Base-by-base conservation (phyloP, 208 protist genomes). In the Phytomonas francai region DNA sequence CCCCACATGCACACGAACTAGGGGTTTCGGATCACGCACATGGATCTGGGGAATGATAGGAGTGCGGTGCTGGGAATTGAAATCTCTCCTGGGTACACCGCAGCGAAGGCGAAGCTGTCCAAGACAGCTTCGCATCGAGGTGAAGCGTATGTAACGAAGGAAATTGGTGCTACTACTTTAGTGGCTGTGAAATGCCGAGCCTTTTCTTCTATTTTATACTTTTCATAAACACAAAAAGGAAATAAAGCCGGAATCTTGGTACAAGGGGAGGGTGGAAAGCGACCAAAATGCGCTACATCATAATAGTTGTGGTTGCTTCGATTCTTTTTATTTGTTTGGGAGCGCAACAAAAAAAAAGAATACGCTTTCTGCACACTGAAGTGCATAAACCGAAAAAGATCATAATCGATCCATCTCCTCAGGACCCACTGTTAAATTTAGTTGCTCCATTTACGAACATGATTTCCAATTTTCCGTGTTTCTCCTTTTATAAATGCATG, bases 31-130 rank as follows among this genome's bases (percentile, higher is more conserved):
- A 29, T 89, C 81, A 0, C 58, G 14, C 0, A 87, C 68, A 31
- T 65, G 75, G 49, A 85, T 34, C 74, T 94, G 88, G 12, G 88
- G 88, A 14, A 94, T 34, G 6, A 90, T 62, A 0, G 88, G 88
- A 5, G 88, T 94, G 69, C 84, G 83, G 70, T 94, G 88, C 59
- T 94, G 88, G 30, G 78, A 70, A 77, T 87, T 81, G 60, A 91
- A 94, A 62, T 19, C 19, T 11, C 39, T 45, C 8, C 1, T 45
- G 6, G 1, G 9, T 7, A 45, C 39, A 16, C 39, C 39, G 39
- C 39, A 45, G 39, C 39, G 11, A 14, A 45, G 39, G 39, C 19
- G 39, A 45, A 11, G 19, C 19, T 14, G 39, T 14, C 39, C 11
- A 45, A 7, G 19, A 45, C 8, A 45, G 19, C 39, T 14, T 45